Base-by-base conservation (phyloP, 495 filamentous ascomycete species). In the Extremus antarcticus region DNA sequence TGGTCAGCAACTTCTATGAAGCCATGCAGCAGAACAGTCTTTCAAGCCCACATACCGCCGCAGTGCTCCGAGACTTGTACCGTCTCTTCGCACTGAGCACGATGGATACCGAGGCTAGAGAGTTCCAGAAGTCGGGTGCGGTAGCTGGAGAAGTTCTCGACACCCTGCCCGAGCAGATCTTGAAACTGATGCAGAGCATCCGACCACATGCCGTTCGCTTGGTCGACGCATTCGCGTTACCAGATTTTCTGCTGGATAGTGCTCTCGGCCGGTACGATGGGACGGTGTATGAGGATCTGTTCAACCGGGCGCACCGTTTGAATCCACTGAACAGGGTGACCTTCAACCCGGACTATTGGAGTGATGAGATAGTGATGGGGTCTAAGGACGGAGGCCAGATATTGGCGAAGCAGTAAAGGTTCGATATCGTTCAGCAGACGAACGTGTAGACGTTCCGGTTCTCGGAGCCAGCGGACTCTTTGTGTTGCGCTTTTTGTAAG, bases 231-330 rank as follows among this genome's bases (percentile, higher is more conserved):
- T 76, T 71, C 71, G 65, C 63, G 46, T 70, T 76, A 49, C 73
- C 73, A 3, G 73, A 74, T 53, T 76, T 65, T 51, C 45, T 74
- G 3, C 62, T 74, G 0, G 71, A 74, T 40, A 73, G 69, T 60
- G 71, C 73, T 15, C 65, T 76, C 1, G 72, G 72, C 8, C 64
- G 71, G 22, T 70, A 68, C 53, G 70, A 74, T 58, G 73, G 73
- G 0, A 68, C 63, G 17, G 72, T 74, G 2, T 76, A 76, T 51
- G 72, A 75, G 53, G 70, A 76, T 47, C 58, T 76, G 25, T 75
- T 65, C 54, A 65, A 73, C 32, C 52, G 67, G 8, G 71, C 71
- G 1, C 72, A 76, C 63, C 63, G 70, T n/a, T 46, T 70, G 56
- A 75, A 76, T 55, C 71, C 72, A 1, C 55, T 76, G 46, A 74